Evolutionary conservation across 1,139 yeast genomes (phyloP).

Genomic region (Pneumocystis sp.): DNA sequence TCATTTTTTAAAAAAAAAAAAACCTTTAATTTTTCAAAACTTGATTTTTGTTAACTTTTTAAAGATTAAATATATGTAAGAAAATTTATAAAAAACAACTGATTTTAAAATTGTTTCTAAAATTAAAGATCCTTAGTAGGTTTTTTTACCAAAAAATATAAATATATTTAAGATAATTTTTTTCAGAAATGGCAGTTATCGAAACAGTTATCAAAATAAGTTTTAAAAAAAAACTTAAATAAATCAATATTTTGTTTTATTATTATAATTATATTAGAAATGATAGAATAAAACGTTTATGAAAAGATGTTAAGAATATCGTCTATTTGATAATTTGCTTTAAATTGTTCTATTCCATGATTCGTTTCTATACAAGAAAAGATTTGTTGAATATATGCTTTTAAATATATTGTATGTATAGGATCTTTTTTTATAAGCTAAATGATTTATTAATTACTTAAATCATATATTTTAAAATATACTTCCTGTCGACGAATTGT

Average conservation of each 20-base stretch:
- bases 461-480: neutral
- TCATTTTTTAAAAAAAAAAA: neutral
- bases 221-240: neutral
- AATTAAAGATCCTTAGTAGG: neutral
- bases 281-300: neutral
- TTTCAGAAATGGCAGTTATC: no score
- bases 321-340: neutral
- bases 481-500: slow-evolving; percentile 4
- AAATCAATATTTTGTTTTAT: neutral
- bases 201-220: neutral
- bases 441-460: neutral
- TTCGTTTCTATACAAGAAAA: neutral
- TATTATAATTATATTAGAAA: neutral
- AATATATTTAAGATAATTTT: no score
- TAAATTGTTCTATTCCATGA: neutral
- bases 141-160: neutral
- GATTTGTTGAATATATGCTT: neutral
- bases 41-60: neutral
- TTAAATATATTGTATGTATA: neutral
- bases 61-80: neutral
- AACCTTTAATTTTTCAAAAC: neutral
- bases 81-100: neutral
- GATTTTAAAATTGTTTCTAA: neutral
- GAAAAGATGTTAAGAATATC: neutral
- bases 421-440: neutral